Conservation (phyloP, 2,329 filamentous ascomycete genomes). For the Penicillium palitans region DNA sequence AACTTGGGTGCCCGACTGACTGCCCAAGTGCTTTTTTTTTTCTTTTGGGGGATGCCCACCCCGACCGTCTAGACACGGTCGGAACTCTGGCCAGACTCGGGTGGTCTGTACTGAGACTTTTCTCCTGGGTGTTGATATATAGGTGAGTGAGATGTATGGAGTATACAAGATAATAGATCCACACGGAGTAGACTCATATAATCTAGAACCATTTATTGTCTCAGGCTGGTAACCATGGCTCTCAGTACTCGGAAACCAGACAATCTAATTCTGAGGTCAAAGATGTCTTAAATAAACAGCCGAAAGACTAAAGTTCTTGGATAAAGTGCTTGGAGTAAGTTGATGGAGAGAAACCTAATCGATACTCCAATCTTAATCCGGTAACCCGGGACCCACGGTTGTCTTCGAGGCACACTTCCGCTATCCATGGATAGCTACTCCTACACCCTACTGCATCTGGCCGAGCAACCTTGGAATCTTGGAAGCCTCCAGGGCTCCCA, state of each 20-base stretch:
- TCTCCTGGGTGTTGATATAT: not conserved
- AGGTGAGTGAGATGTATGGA: not conserved
- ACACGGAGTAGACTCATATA: not conserved
- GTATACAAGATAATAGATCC: not conserved
- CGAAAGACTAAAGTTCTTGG: too few species aligned
- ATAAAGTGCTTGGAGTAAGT: not conserved
- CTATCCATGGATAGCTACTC: conserved; percentile 16
- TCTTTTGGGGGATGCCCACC: not conserved
- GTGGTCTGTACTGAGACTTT: not conserved
- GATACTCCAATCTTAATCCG: conserved; percentile 2
- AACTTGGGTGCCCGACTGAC: conserved; percentile 1
- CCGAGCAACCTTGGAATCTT: not conserved
- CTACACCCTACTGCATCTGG: conserved; percentile 10
- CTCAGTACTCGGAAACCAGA: not conserved
- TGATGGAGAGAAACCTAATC: conserved; percentile 9
- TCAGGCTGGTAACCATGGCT: not conserved
- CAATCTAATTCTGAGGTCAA: not conserved
- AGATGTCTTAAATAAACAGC: too few species aligned
- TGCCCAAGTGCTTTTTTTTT: conserved; percentile 1
- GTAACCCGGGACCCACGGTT: conserved; percentile 18
- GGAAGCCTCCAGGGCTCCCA: not conserved
- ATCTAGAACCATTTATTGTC: not conserved
- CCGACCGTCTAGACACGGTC: not conserved
- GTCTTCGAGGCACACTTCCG: conserved; percentile 12
- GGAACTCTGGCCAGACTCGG: not conserved